Evolutionary conservation across 2,329 filamentous ascomycete genomes (phyloP), one percentile per base, ranked within the genome.

Genomic region (Paraphoma sp.): DNA sequence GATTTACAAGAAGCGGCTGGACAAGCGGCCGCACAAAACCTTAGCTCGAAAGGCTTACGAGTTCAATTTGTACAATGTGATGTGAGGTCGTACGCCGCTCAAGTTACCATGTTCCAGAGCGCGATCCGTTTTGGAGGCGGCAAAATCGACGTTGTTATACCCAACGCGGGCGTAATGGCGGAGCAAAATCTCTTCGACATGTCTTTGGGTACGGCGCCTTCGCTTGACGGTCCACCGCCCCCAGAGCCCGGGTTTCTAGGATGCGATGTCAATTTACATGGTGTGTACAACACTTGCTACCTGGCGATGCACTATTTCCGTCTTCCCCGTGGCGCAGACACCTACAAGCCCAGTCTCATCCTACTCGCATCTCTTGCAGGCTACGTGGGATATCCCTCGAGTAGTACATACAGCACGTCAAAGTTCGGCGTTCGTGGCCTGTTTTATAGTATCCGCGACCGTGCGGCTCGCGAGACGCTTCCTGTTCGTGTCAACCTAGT

Each of bases 1-100:
- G 69, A 73, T 48, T 17, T 68, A 10, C 62, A 65, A 9, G 50
- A 57, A 14, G 55, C 59, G 28, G 48, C 45, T 11, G 70, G 63
- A 14, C 51, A 55, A 6, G 31, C 51, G 14, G 52, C 49, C 2
- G 61, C 57, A 7, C 44, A 50, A 14, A 52, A 63, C 1, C 53
- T 72, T 6, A 53, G 45, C 10, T 53, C 52, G 16, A 57, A 58
- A 36, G 65, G 67, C 2, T 48, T 53, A 48, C 62, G 56, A 1
- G 70, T 72, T 4, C 65, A 70, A 17, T 76, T 76, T 44, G 68
- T 70, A 8, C 52, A 59, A 31, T 69, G 68, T 47, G 69, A 78
- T 53, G 71, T 76, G 6, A 66, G 64, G 4, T 65, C 64, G 6
- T 75, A 71, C 51, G 45, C 56, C 6, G 65, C 67, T 7, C 72